These are phyloP conservation scores for Mentha longifolia DNA, from an alignment of 257 asterid genomes.

Conservation along the genomic window DNA sequence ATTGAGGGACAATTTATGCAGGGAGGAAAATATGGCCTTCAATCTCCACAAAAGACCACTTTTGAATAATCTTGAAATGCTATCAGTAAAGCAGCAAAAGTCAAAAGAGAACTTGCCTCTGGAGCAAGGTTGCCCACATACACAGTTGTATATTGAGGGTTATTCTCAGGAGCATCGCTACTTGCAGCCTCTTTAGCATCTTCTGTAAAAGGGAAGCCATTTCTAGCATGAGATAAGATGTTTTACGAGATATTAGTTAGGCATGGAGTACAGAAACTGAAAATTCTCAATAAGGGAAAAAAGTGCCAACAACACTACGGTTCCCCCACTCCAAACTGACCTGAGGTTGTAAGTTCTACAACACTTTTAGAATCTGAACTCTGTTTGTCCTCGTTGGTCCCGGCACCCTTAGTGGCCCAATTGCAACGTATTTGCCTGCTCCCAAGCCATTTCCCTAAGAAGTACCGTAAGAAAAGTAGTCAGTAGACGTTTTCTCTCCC, in stretches of 20 bases:
- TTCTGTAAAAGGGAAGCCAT: constrained; percentile 49
- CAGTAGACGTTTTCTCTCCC: background rate
- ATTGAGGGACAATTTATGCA: background rate
- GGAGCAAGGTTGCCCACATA: constrained; percentile 96
- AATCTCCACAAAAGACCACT: background rate
- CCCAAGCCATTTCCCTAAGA: constrained; percentile 93
- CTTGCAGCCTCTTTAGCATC: constrained; percentile 77
- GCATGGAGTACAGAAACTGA: background rate
- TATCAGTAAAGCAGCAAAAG: constrained; percentile 7
- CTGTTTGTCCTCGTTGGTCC: constrained; percentile 73
- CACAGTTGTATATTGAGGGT: constrained; percentile 86
- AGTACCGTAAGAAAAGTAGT: constrained; percentile 27
- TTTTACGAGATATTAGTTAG: background rate
- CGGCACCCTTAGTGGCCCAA: constrained; percentile 97
- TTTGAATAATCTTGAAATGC: background rate
- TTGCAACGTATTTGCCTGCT: constrained; percentile 95
- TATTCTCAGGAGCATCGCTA: constrained; percentile 86
- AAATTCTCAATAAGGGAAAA: background rate
- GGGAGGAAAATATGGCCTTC: background rate
- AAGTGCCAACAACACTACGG: background rate
- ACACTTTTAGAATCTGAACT: constrained; percentile 83
- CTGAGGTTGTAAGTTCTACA: constrained; percentile 85
- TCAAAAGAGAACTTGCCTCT: constrained; percentile 53
- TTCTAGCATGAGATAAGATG: constrained; percentile 22
- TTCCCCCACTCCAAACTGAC: constrained; percentile 41